These are phyloP conservation scores for Parsonsia alboflavescens DNA, from an alignment of 257 asterid species.

Conservation along the genomic window DNA sequence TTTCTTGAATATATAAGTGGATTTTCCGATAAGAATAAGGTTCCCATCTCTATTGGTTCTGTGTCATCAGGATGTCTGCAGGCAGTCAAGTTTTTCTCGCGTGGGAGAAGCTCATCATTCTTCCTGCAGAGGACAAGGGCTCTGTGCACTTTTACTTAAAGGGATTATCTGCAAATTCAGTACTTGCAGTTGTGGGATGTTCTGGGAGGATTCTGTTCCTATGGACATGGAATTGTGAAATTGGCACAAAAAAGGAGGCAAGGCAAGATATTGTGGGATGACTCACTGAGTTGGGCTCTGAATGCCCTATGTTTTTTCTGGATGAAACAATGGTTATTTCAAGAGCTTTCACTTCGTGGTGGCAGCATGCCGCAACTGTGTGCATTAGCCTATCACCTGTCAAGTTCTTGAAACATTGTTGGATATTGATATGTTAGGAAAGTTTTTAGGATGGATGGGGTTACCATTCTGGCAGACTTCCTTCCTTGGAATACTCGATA, in stretches of 20 bases:
- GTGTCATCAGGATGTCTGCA: conserved; percentile 36
- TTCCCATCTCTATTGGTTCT: conserved; percentile 1
- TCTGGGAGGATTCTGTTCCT: conserved; percentile 29
- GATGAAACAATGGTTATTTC: too few relatives aligned
- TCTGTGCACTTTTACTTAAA: conserved; percentile 34
- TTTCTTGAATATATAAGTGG: neutral
- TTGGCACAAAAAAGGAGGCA: conserved; percentile 37
- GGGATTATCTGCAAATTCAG: conserved; percentile 24
- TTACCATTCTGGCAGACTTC: too few relatives aligned
- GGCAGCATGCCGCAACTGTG: too few relatives aligned
- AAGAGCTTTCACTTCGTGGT: too few relatives aligned
- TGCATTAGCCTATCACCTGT: too few relatives aligned
- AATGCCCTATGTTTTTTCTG: too few relatives aligned
- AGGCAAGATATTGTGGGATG: conserved; percentile 33
- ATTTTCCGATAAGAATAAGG: neutral
- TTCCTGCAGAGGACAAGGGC: conserved; percentile 29
- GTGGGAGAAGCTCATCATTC: conserved; percentile 42
- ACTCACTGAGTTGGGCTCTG: conserved; percentile 20
- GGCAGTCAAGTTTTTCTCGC: conserved; percentile 18
- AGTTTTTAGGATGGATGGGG: too few relatives aligned
- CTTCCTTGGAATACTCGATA: too few relatives aligned
- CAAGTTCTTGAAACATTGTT: too few relatives aligned
- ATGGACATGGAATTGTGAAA: conserved; percentile 25
- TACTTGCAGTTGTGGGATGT: conserved; percentile 48
- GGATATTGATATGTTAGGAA: too few relatives aligned